Evolutionary conservation across 805 yeast genomes (phyloP), one percentile per base, ranked within the genome.

Genomic region (Zygosaccharomyces rouxii): DNA sequence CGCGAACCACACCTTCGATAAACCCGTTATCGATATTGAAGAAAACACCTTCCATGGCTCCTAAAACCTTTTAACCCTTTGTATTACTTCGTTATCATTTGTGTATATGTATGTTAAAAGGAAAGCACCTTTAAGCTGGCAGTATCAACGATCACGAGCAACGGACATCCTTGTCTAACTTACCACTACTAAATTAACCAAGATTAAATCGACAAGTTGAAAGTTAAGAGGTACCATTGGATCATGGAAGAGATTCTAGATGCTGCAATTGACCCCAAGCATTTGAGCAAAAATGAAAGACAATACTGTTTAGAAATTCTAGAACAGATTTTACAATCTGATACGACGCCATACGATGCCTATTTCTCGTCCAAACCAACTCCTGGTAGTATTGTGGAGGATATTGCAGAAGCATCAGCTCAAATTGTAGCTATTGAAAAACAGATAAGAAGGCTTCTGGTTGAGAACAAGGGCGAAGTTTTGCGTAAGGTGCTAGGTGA

Each of bases 1-100:
- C 99, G 62, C 99, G 83, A 37, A 92, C 95, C 29, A 95, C 79
- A 39, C 92, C 99, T 71, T 94, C 99, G 57, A 94, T 78, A 71
- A 78, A 94, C 19, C 99, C 99, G 67, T 74, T 74, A 64, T 92
- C 90, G 54, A 89, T 76, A 72, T 94, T 94, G 73, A 94, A 94
- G 69, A 76, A 89, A 43, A 92, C 77, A 23, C 97, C 97, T 68
- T 94, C 98, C 99, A 92, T 92, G 43, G 35, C 26, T 18, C 37
- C 19, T 16, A 14, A 33, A 33, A 33, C 21, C 19, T n/a, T 33
- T 33, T 4, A 33, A 14, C 21, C 37, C 19, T 14, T 25, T 25
- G 28, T 14, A 16, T 18, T 10, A 14, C 19, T 33, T 5, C 2
- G n/a, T 5, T 33, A 7, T 14, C 21, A n/a, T 6, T 33, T 14